These are phyloP conservation scores for Eurotiales sp. DNA, from an alignment of 2,329 filamentous ascomycete species.

Conservation along the genomic window DNA sequence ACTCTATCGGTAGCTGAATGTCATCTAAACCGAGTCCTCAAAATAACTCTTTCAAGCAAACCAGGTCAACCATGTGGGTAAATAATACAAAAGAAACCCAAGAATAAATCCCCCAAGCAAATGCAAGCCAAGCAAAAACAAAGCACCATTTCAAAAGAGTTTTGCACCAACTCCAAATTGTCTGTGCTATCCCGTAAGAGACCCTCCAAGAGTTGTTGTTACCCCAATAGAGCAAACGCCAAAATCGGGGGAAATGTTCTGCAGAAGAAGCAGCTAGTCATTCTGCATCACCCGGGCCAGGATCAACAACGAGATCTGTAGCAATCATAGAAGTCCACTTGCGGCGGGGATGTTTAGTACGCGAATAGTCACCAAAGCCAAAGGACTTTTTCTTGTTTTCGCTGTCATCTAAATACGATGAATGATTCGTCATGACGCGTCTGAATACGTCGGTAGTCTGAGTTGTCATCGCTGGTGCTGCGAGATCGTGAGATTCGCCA, in stretches of 20 bases:
- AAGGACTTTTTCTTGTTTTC: constrained; percentile 5
- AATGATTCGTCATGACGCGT: not conserved
- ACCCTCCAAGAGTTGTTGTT: not conserved
- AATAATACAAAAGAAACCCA: no score
- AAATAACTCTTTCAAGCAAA: no score
- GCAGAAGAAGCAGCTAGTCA: not conserved
- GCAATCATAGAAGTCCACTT: not conserved
- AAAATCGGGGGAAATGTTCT: not conserved
- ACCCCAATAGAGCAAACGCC: not conserved
- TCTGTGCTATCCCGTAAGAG: no score
- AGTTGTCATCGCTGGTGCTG: not conserved
- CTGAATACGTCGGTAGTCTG: not conserved
- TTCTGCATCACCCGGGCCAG: not conserved
- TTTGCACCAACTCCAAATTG: no score
- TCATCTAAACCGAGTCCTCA: no score
- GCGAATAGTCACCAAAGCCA: not conserved
- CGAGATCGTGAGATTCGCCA: not conserved
- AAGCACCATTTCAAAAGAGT: no score
- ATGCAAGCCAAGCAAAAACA: no score
- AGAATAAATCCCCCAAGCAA: no score
- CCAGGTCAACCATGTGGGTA: no score
- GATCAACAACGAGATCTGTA: not conserved
- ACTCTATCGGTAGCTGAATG: no score
- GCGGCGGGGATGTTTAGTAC: not conserved
- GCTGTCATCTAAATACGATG: not conserved